Base-by-base conservation (phyloP, 768 basidiomycete genomes). In the Mrakia gelida region DNA sequence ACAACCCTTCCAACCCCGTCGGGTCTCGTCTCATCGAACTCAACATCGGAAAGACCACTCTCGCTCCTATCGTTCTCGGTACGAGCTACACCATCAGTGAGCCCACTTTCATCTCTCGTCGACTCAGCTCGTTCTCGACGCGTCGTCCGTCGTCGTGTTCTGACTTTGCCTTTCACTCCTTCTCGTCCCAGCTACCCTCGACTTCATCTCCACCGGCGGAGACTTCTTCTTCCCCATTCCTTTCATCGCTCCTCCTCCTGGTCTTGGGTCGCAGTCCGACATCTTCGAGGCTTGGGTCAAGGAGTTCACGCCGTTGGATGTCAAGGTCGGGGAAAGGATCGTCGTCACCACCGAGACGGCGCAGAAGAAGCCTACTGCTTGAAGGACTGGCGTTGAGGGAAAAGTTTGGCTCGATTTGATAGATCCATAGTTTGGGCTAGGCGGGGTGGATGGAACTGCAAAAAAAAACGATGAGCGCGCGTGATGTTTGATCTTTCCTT, bases 21-120 rank as follows among this genome's bases (percentile, higher is more conserved):
- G 81, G 81, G 28, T 77, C 80, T 23, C 80, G 81, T 32, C 80
- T 84, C 54, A 81, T 83, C 75, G 73, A 78, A 15, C 79, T 82
- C 72, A 75, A 75, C 23, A 73, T 83, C 63, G 80, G 80, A 10
- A 43, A 65, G 28, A 28, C 71, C 9, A 75, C 76, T 23, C 62
- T 54, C 23, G 67, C 71, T 32, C 63, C 76, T 11, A 61, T 82
- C 41, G 81, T 82, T 10, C 28, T 79, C 59, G 76, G 71, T 9
- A 79, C 76, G 49, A 80, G 72, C 30, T 83, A 83, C 76, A 81
- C 78, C 30, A 77, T 83, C 73, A 70, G 79, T 73, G 30, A 28
- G 75, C 34, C 32, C 15, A 23, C 15, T 13, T 45, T 16, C 49
- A 2, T 52, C 18, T 21, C 18, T 21, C 18, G 2, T 52, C 28